phyloP scores from a whole-genome alignment of 176 grass and related monocot species.

The Metroxylon sagu region DNA sequence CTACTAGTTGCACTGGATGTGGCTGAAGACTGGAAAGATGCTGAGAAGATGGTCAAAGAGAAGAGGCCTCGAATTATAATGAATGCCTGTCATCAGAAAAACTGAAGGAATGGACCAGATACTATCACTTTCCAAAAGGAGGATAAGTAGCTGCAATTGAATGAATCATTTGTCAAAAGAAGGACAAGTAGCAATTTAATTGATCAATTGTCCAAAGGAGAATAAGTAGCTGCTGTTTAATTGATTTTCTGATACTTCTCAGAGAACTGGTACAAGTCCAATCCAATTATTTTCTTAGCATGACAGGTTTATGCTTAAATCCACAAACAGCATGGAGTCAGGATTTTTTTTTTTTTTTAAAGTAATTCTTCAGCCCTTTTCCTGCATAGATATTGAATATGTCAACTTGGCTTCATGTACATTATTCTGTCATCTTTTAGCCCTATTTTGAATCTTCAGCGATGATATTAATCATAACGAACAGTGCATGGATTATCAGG shows the following conservation, averaged over 20 bases:
- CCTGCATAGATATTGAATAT: too few species aligned
- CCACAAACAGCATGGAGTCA: too few species aligned
- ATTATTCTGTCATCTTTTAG: too few species aligned
- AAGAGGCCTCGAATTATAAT: constrained; percentile 60
- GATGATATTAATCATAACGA: too few species aligned
- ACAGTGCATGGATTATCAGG: too few species aligned
- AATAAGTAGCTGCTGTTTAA: background rate
- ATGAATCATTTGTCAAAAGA: constrained; percentile 28
- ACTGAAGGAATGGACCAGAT: constrained; percentile 63
- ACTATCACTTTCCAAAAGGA: constrained; percentile 35
- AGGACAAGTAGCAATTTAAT: background rate
- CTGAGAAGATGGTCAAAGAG: constrained; percentile 66
- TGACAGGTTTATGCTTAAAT: too few species aligned
- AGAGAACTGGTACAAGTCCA: too few species aligned
- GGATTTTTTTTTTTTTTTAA: too few species aligned
- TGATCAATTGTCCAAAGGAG: constrained; percentile 31
- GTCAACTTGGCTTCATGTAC: too few species aligned
- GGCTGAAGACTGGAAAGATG: constrained; percentile 64
- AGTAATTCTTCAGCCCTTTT: too few species aligned
- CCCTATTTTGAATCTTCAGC: too few species aligned
- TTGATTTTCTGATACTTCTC: constrained; percentile 6
- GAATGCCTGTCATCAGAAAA: constrained; percentile 69
- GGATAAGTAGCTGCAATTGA: background rate
- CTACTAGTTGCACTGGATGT: constrained; percentile 52
- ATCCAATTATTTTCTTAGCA: too few species aligned